phyloP scores from a whole-genome alignment of 2,329 filamentous ascomycete species.

The Trichoderma cornu-damae region DNA sequence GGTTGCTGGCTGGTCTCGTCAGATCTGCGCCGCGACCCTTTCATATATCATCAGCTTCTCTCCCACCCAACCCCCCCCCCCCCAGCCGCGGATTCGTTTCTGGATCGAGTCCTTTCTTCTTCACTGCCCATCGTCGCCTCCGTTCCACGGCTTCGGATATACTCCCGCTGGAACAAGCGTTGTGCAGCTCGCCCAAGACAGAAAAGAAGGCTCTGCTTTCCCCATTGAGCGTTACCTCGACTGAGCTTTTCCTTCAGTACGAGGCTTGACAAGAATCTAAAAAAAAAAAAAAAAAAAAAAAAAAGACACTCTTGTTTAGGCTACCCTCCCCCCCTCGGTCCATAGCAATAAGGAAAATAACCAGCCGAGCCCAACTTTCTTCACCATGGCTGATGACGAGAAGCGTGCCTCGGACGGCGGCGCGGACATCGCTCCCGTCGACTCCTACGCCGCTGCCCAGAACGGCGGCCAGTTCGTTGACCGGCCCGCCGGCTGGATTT shows the following conservation, averaged over 20 bases:
- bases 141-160: constrained; percentile 10
- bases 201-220: neutral
- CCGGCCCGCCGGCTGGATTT: constrained; percentile 59
- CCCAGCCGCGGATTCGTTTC: constrained; percentile 8
- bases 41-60: constrained; percentile 20
- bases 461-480: constrained; percentile 9
- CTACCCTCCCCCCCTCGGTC: too few species aligned
- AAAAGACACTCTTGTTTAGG: neutral
- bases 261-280: neutral
- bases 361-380: neutral
- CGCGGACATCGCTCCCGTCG: constrained; percentile 17
- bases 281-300: neutral
- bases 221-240: neutral
- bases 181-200: constrained; percentile 6
- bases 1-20: constrained; percentile 11
- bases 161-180: constrained; percentile 10
- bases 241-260: neutral
- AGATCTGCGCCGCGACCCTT: constrained; percentile 15
- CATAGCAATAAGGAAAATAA: neutral
- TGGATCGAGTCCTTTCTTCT: constrained; percentile 9
- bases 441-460: constrained; percentile 22
- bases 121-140: constrained; percentile 6
- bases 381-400: constrained; percentile 29
- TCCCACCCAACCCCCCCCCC: too few species aligned
- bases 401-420: constrained; percentile 10